Evolutionary conservation across 345 rosid species (phyloP), one percentile per base, ranked within the genome.

Genomic region (Aquilaria sinensis): DNA sequence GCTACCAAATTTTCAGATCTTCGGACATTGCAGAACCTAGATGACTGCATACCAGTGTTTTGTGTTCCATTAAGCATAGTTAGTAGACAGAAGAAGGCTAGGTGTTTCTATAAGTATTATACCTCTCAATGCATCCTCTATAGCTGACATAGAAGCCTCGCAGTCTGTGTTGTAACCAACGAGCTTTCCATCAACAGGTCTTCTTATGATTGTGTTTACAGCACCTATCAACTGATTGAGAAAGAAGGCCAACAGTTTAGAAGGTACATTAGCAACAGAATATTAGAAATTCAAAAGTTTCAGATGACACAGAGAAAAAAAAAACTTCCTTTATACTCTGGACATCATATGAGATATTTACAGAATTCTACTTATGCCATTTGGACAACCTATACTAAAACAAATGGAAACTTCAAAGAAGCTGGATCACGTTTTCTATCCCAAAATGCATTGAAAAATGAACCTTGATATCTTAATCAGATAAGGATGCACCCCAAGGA

Each of bases 161-260:
- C 80, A 73, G 46, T 79, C 83, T 52, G 83, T 79, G 62, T 75
- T 78, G 49, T 75, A 79, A 67, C 80, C 80, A 29, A 79, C 49
- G 16, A 79, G 74, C 76, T 73, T 79, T 69, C 80, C 80, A 14
- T 79, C 78, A 3, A 52, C 47, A 33, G 71, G 76, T 55, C 78
- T 75, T 68, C 83, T 79, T 60, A 79, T 64, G 14, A 79, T 70
- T 6, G 83, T 79, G 56, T 79, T 79, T 29, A 79, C 80, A 52
- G 83, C 80, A 61, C 83, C 80, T 67, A 75, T 73, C 43, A 74
- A 73, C 83, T 75, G 68, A 65, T 50, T 11, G 12, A 53, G 31
- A 60, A 53, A 60, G 37, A 54, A 56, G 43, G 50, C n/a, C 23
- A 53, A 47, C 50, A 30, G 30, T 7, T 69, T 46, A 72, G 67